phyloP scores from a whole-genome alignment of 331 rosid genomes.

The Pyracantha coccinea region DNA sequence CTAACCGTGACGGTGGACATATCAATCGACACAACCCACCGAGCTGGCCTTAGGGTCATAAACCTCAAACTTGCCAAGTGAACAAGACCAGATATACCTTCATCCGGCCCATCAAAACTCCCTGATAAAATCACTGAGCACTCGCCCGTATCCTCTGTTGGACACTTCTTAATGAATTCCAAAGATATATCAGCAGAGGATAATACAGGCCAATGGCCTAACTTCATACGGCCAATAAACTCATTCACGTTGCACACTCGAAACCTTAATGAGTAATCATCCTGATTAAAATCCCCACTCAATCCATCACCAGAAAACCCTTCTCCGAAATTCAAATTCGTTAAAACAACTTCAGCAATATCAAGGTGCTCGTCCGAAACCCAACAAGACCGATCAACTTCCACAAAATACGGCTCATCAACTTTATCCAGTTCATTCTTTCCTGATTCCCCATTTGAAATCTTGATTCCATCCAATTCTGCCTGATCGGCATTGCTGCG shows the following conservation, averaged over 20 bases:
- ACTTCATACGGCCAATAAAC: slow-evolving; percentile 49
- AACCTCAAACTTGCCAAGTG: slow-evolving; percentile 76
- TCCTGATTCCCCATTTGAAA: slow-evolving; percentile 21
- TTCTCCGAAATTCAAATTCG: slow-evolving; percentile 41
- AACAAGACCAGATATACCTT: slow-evolving; percentile 71
- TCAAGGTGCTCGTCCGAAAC: slow-evolving; percentile 58
- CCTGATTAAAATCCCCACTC: slow-evolving; percentile 33
- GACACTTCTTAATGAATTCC: slow-evolving; percentile 46
- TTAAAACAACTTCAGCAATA: slow-evolving; percentile 73
- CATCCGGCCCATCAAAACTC: slow-evolving; percentile 79
- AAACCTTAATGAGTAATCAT: slow-evolving; percentile 51
- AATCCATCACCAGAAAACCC: slow-evolving; percentile 42
- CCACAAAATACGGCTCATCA: slow-evolving; percentile 57
- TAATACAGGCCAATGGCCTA: slow-evolving; percentile 85
- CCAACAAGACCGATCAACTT: slow-evolving; percentile 57
- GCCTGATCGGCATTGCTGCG: slow-evolving; percentile 21
- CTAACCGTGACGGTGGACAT: slow-evolving; percentile 52
- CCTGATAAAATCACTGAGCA: slow-evolving; percentile 65
- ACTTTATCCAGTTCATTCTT: slow-evolving; percentile 25
- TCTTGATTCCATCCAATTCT: slow-evolving; percentile 31
- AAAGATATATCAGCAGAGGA: slow-evolving; percentile 53
- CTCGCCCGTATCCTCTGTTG: slow-evolving; percentile 16
- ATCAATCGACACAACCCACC: slow-evolving; percentile 34
- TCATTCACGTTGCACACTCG: slow-evolving; percentile 42
- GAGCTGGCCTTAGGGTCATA: slow-evolving; percentile 59